phyloP scores from a whole-genome alignment of 2,329 filamentous ascomycete species.

The Penicillium hesseltinei region DNA sequence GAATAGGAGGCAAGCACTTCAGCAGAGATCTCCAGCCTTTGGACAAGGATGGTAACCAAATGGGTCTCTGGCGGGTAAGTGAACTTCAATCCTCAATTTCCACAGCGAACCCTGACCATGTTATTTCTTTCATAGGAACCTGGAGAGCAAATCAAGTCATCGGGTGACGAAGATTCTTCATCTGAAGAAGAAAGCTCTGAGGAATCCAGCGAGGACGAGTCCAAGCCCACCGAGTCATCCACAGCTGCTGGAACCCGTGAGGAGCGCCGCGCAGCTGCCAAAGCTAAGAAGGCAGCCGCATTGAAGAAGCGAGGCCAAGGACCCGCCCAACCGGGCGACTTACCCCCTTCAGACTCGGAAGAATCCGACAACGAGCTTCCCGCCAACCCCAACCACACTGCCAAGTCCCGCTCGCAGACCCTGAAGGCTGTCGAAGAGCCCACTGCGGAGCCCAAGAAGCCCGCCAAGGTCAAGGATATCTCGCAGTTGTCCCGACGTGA shows the following conservation, averaged over 20 bases:
- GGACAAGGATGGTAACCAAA: constrained; percentile 83
- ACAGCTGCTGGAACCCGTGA: constrained; percentile 69
- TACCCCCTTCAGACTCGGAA: constrained; percentile 70
- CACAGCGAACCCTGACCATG: constrained; percentile 2
- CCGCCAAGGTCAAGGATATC: constrained; percentile 44
- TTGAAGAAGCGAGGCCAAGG: constrained; percentile 71
- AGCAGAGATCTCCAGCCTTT: constrained; percentile 85
- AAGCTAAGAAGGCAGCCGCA: constrained; percentile 87
- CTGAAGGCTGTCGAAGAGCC: constrained; percentile 61
- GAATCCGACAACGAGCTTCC: constrained; percentile 52
- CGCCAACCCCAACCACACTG: constrained; percentile 84
- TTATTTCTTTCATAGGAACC: constrained; percentile 30
- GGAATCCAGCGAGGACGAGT: constrained; percentile 46
- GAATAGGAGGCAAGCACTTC: constrained; percentile 86
- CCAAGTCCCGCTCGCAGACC: constrained; percentile 67
- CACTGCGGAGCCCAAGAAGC: constrained; percentile 45
- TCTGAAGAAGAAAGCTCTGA: constrained; percentile 50
- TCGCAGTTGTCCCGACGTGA: constrained; percentile 65
- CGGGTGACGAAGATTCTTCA: constrained; percentile 50
- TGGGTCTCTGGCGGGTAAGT: constrained; percentile 80
- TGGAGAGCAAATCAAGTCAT: constrained; percentile 37
- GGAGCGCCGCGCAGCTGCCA: constrained; percentile 80
- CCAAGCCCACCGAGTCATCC: constrained; percentile 41
- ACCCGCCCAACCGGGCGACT: constrained; percentile 75
- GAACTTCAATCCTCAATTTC: constrained; percentile 8